Evolutionary conservation across 495 filamentous ascomycete genomes (phyloP), one percentile per base, ranked within the genome.

Genomic region (Annulohypoxylon moriforme): DNA sequence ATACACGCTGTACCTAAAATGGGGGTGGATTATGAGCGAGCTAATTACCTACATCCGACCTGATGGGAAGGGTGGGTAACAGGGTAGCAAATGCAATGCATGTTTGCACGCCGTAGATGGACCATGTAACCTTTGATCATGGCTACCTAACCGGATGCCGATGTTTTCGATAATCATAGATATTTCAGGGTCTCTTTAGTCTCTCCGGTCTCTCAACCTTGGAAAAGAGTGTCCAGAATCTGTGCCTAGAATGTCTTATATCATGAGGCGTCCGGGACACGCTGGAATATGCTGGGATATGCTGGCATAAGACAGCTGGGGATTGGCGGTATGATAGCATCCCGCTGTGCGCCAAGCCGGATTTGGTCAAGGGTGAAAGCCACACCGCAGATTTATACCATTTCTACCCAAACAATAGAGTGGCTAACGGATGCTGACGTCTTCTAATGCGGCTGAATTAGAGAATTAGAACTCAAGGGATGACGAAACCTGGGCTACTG

Each of bases 401-500:
- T 36, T 36, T 36, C 9, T 36, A 36, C 9, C 6, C 6, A 11
- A 10, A 36, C 36, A 40, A 14, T n/a, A 14, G 36, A 4, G n/a
- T n/a, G n/a, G n/a, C n/a, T n/a, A n/a, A 40, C 36, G n/a, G 11
- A 14, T n/a, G 57, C 68, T 67, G 62, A 66, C 47, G 61, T 56
- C 38, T n/a, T 60, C 25, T 55, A 64, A 47, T 68, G 64, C 69
- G 69, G 64, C 69, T 67, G 69, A 72, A 67, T 33, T 53, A 3
- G 18, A 9, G n/a, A 16, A 8, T 22, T 25, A 53, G 20, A 11
- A 31, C 9, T 40, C 3, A 47, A 59, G 50, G 53, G 36, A 68
- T 72, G 64, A 64, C 60, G 59, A 64, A 64, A 64, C 31, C 57
- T n/a, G n/a, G n/a, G n/a, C n/a, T n/a, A n/a, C n/a, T n/a, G n/a